phyloP scores from a whole-genome alignment of 2,329 filamentous ascomycete genomes.

The Clarireedia homoeocarpa region DNA sequence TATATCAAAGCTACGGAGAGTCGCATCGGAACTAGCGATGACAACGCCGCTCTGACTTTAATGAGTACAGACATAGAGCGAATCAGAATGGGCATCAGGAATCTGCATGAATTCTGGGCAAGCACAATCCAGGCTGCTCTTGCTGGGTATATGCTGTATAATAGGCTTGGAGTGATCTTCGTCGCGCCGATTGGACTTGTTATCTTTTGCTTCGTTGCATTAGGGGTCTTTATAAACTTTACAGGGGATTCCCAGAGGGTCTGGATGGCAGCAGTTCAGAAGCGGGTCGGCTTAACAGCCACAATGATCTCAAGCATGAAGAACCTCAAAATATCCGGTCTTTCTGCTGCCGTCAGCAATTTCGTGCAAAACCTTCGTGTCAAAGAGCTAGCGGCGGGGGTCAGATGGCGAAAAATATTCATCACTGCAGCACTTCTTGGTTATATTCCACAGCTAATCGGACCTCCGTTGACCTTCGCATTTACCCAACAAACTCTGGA shows the following conservation, averaged over 20 bases:
- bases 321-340: conserved; percentile 33
- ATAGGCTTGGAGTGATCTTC: conserved; percentile 16
- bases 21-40: conserved; percentile 10
- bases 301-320: conserved; percentile 34
- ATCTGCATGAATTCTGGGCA: not conserved
- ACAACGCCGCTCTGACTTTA: conserved; percentile 18
- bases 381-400: conserved; percentile 28
- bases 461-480: conserved; percentile 15
- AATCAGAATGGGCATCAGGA: not conserved
- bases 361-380: conserved; percentile 31
- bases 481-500: conserved; percentile 13
- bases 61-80: conserved; percentile 24
- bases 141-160: conserved; percentile 29
- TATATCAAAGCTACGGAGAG: conserved; percentile 38
- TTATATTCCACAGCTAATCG: conserved; percentile 12
- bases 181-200: conserved; percentile 37
- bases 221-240: conserved; percentile 15
- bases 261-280: conserved; percentile 13
- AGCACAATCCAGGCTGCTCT: conserved; percentile 28
- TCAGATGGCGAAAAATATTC: conserved; percentile 19
- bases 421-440: conserved; percentile 13
- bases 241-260: conserved; percentile 15
- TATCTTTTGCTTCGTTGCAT: conserved; percentile 28
- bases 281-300: conserved; percentile 10
- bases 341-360: conserved; percentile 26